These are phyloP conservation scores for Zea mays DNA, from an alignment of 176 grass and related monocot species.

Conservation along the genomic window DNA sequence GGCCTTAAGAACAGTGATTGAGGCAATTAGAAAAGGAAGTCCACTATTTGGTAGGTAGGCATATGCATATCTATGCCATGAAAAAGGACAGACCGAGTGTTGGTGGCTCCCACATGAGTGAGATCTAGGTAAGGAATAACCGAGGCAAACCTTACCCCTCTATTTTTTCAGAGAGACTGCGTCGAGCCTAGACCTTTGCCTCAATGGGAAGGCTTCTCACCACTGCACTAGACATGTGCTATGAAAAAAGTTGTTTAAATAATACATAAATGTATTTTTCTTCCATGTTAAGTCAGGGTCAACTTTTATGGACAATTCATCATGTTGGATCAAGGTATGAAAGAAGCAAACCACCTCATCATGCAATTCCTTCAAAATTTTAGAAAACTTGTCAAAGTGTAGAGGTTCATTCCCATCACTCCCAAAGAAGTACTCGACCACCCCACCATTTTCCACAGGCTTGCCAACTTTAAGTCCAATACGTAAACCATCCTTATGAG, in stretches of 20 bases:
- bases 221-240: no score
- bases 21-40: neutral
- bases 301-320: slow-evolving; percentile 6
- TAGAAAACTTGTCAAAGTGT: slow-evolving; percentile 68
- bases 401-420: slow-evolving; percentile 68
- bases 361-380: slow-evolving; percentile 77
- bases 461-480: slow-evolving; percentile 68
- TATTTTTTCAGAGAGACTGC: no score
- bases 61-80: neutral
- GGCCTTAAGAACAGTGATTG: neutral
- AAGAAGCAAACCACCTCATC: slow-evolving; percentile 63
- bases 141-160: no score
- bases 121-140: no score
- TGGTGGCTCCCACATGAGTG: no score
- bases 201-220: no score
- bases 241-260: slow-evolving; percentile 6
- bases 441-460: slow-evolving; percentile 76
- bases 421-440: slow-evolving; percentile 87
- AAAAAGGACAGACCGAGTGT: neutral
- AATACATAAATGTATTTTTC: slow-evolving; percentile 7
- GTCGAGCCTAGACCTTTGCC: no score
- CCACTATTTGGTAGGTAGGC: neutral
- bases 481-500: slow-evolving; percentile 79
- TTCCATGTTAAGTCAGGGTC: neutral
- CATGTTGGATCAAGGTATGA: slow-evolving; percentile 17